Conservation (phyloP, 805 yeast species). For the Ogataea nakhonphanomensis region DNA sequence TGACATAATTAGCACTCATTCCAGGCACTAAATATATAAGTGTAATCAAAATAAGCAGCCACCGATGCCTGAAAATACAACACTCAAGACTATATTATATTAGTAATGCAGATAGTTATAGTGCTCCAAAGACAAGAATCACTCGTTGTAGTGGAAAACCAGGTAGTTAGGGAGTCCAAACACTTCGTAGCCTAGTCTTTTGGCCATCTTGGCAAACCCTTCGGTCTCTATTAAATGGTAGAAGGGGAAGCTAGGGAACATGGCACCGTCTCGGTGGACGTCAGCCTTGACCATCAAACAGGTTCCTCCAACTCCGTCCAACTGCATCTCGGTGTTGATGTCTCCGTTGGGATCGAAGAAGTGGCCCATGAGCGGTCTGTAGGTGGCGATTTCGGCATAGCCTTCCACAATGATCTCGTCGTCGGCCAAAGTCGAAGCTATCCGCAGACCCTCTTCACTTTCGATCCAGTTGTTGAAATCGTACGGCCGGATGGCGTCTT, state of each 20-base stretch:
- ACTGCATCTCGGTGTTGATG: slow-evolving; percentile 62
- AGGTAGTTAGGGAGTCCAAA: slow-evolving; percentile 92
- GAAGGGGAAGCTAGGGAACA: slow-evolving; percentile 98
- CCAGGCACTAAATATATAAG: not conserved
- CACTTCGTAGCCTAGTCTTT: slow-evolving; percentile 85
- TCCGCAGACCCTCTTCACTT: slow-evolving; percentile 69
- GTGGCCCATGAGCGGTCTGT: slow-evolving; percentile 91
- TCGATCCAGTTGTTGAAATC: slow-evolving; percentile 97
- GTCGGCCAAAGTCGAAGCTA: slow-evolving; percentile 70
- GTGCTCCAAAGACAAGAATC: not conserved
- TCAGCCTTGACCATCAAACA: slow-evolving; percentile 94
- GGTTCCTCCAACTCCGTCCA: slow-evolving; percentile 99
- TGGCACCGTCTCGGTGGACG: slow-evolving; percentile 98
- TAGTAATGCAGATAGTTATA: not conserved
- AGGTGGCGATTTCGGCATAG: slow-evolving; percentile 88
- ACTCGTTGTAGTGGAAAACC: slow-evolving; percentile 88
- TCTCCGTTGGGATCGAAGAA: slow-evolving; percentile 68
- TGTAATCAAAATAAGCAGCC: not conserved
- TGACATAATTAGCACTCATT: not conserved
- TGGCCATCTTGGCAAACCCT: slow-evolving; percentile 98
- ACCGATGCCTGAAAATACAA: not conserved
- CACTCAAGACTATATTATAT: not conserved
- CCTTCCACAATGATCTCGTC: slow-evolving; percentile 97
- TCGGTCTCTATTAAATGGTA: slow-evolving; percentile 96
- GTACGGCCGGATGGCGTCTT: slow-evolving; percentile 71